Conservation (phyloP, 371 early-diverging fungal genomes). For the Mortierella sp. region DNA sequence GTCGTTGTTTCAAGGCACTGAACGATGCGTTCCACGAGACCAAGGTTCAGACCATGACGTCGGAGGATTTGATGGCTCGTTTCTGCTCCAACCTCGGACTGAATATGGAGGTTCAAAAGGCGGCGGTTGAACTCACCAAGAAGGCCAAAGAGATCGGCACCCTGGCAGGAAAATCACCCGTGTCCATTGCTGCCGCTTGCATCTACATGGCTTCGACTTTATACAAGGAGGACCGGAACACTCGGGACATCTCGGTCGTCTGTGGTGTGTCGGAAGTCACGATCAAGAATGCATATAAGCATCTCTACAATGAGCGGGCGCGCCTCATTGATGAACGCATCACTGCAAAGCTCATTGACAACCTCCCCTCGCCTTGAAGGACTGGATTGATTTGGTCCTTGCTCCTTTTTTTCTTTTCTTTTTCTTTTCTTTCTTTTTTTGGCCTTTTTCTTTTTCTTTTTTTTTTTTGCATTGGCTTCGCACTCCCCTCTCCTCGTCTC, state of each 20-base stretch:
- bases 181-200: conserved; percentile 93
- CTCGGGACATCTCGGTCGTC: conserved; percentile 85
- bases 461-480: background rate
- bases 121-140: conserved; percentile 79
- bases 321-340: conserved; percentile 65
- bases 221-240: conserved; percentile 73
- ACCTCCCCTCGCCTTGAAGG: conserved; percentile 38
- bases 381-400: background rate
- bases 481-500: background rate
- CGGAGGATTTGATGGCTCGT: conserved; percentile 88
- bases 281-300: conserved; percentile 88
- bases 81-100: conserved; percentile 89
- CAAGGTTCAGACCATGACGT: conserved; percentile 77
- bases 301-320: conserved; percentile 74
- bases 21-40: conserved; percentile 75
- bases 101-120: conserved; percentile 80
- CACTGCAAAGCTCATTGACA: conserved; percentile 35
- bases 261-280: conserved; percentile 95
- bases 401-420: background rate
- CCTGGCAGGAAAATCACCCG: conserved; percentile 92
- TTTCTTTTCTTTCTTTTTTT: background rate
- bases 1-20: conserved; percentile 87
- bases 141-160: conserved; percentile 84
- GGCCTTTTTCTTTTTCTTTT: background rate
- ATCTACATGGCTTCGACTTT: conserved; percentile 89